Evolutionary conservation across 768 basidiomycete genomes (phyloP), one percentile per base, ranked within the genome.

Genomic region (Phaeotremella skinneri): DNA sequence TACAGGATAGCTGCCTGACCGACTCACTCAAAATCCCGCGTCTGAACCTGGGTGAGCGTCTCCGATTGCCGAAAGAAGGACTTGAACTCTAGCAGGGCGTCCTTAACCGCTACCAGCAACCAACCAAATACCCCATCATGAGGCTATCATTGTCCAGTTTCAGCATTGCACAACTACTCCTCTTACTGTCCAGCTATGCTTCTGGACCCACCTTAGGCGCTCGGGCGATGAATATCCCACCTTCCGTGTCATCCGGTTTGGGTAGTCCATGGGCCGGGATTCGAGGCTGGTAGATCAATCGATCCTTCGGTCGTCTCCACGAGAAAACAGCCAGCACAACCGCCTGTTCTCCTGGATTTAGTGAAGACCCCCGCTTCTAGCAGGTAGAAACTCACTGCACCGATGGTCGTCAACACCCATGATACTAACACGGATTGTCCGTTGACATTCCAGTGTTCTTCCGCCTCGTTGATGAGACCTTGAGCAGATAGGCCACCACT

Each of bases 401-500:
- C 71, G 9, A 63, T 27, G 14, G 55, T 41, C 2, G 64, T 64
- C 20, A 65, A 25, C 34, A 30, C 58, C 71, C 71, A 73, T 4
- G 71, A 68, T 16, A 58, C 57, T 14, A 73, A 52, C 11, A 73
- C 57, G 6, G 66, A 70, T 2, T 59, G 56, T 4, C 63, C 66
- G 6, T 56, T 59, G 41, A 68, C 66, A 37, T 67, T 66, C 62
- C 62, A 73, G 41, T 68, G 68, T 39, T 59, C 49, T 45, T 73
- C 63, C 3, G 71, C 66, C 42, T 66, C 41, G 27, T 62, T 43
- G 41, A 70, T 66, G 9, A 73, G 59, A 31, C 65, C 51, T 27
- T 52, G 49, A 2, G 62, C 56, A 2, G 56, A 52, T 13, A 63
- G 26, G 9, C 56, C 62, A 21, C 25, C 53, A 21, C 21, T 50